Conservation (phyloP, 164 flowering plant species). For the Cinnamomum chago region DNA sequence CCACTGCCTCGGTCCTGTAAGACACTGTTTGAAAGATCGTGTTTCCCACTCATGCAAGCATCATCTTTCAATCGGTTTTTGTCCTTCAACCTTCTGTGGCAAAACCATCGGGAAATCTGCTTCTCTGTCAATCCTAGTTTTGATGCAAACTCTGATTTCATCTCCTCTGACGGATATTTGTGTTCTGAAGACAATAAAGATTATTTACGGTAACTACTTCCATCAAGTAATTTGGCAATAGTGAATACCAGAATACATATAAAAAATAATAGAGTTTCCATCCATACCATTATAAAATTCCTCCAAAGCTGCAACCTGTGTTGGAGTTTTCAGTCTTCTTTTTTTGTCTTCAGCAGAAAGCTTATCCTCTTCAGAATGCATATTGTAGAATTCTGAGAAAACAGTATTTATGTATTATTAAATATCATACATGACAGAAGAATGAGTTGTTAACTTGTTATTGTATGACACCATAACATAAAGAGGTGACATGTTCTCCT, state of each 20-base stretch:
- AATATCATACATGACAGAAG: too few relatives aligned
- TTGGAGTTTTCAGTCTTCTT: constrained; percentile 73
- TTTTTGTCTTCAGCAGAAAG: constrained; percentile 45
- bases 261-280: not conserved
- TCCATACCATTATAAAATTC: constrained; percentile 65
- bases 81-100: constrained; percentile 94
- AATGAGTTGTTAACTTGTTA: too few relatives aligned
- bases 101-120: constrained; percentile 95
- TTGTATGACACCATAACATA: too few relatives aligned
- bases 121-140: constrained; percentile 75
- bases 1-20: constrained; percentile 83
- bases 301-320: constrained; percentile 70
- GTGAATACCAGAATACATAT: not conserved
- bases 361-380: constrained; percentile 52
- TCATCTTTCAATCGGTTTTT: constrained; percentile 53
- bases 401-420: not conserved
- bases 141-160: constrained; percentile 60
- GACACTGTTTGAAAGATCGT: constrained; percentile 73
- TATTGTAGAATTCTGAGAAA: constrained; percentile 38
- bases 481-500: too few relatives aligned
- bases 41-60: constrained; percentile 44
- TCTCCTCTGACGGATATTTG: constrained; percentile 71
- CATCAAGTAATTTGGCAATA: not conserved
- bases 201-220: constrained; percentile 1
- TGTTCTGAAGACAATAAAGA: constrained; percentile 49